These are phyloP conservation scores for Lepidopterella palustris DNA, from an alignment of 495 filamentous ascomycete species.

Conservation along the genomic window DNA sequence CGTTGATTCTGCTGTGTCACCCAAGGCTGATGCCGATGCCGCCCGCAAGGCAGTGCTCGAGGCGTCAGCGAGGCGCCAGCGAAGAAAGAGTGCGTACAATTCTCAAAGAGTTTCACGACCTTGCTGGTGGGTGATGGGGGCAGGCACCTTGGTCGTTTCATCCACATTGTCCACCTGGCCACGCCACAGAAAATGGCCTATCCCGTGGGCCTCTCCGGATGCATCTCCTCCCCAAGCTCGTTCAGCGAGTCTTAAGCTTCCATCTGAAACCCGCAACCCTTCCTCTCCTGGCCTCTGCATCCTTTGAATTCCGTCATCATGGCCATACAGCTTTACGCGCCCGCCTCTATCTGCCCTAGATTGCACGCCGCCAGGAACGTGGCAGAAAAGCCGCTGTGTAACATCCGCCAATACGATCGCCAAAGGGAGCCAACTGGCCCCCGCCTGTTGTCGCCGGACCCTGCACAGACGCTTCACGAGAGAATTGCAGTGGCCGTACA, in stretches of 20 bases:
- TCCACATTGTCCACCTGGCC: neutral
- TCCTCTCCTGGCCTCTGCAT: neutral
- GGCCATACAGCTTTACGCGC: neutral
- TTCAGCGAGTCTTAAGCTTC: neutral
- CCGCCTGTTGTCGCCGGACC: neutral
- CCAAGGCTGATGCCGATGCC: neutral
- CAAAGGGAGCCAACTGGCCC: neutral
- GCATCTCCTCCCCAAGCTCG: neutral
- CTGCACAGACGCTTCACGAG: neutral
- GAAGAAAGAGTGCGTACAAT: neutral
- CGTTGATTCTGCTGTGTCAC: neutral
- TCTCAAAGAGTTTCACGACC: neutral
- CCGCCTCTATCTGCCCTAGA: neutral
- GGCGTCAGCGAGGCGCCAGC: neutral
- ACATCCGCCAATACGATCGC: neutral
- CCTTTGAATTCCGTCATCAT: neutral
- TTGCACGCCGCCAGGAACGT: neutral
- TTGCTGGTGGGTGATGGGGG: neutral
- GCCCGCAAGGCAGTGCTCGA: neutral
- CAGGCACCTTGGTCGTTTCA: neutral
- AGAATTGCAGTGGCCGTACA: neutral
- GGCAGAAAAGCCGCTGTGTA: neutral
- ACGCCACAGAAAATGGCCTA: conserved; percentile 5
- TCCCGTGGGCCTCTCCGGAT: neutral
- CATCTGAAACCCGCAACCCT: neutral